Conservation (phyloP, 306 rosid genomes). For the Hippophae rhamnoides region DNA sequence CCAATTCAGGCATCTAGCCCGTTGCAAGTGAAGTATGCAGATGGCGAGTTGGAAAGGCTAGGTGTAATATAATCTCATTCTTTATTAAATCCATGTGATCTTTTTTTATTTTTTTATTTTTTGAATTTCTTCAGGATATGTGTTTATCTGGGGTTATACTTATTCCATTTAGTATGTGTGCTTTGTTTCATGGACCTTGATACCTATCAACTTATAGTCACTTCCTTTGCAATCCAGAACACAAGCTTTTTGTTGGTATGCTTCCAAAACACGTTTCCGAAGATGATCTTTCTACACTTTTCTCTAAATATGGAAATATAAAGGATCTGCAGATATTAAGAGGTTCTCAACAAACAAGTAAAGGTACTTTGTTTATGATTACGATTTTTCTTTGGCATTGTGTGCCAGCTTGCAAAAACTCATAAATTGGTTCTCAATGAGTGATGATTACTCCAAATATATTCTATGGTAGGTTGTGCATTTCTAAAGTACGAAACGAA, state of each 20-base stretch:
- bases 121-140: conserved; percentile 13
- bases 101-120: conserved; percentile 2
- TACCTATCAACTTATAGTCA: conserved; percentile 1
- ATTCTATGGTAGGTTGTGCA: conserved; percentile 66
- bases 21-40: conserved; percentile 99
- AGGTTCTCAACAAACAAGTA: conserved; percentile 93
- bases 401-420: neutral
- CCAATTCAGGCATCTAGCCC: conserved; percentile 93
- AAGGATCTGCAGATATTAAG: conserved; percentile 89
- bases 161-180: conserved; percentile 8
- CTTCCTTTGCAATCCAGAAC: conserved; percentile 49
- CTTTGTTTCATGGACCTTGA: conserved; percentile 16
- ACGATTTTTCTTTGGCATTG: neutral
- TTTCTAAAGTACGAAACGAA: conserved; percentile 91
- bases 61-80: conserved; percentile 42
- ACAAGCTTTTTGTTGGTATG: conserved; percentile 95
- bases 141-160: conserved; percentile 7
- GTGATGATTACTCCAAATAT: conserved; percentile 12
- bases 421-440: neutral
- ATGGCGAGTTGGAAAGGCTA: conserved; percentile 98
- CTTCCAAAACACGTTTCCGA: conserved; percentile 92
- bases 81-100: conserved; percentile 17
- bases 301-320: conserved; percentile 62
- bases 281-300: conserved; percentile 68
- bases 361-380: conserved; percentile 41